Evolutionary conservation across 2,329 filamentous ascomycete species (phyloP).

Genomic region (Epichloe elymi): DNA sequence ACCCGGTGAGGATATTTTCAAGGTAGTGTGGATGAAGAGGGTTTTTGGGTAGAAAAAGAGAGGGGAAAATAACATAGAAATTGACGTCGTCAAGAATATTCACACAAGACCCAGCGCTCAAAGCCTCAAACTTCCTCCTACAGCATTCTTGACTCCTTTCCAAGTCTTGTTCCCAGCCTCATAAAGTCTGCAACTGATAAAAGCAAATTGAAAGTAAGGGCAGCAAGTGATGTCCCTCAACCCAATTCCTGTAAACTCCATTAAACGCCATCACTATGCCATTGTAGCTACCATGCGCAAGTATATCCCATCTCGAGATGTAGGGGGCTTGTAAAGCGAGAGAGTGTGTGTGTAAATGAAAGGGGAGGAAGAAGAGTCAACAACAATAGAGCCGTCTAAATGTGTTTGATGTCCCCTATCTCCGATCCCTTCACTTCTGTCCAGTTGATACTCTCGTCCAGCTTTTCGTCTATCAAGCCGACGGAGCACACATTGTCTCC

Average conservation of each 20-base stretch:
- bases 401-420: conserved; percentile 75
- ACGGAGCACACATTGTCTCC: conserved; percentile 91
- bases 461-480: conserved; percentile 75
- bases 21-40: conserved; percentile 48
- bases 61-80: not conserved
- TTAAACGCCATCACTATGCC: conserved; percentile 9
- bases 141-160: not conserved
- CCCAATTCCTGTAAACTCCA: not conserved
- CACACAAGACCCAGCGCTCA: too few relatives aligned
- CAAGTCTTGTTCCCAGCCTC: not conserved
- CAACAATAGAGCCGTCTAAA: conserved; percentile 16
- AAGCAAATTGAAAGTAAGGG: not conserved
- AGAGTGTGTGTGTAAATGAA: not conserved
- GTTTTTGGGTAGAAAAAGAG: conserved; percentile 38
- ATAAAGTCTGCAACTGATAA: not conserved
- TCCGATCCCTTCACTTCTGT: conserved; percentile 71
- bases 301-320: not conserved
- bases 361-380: not conserved
- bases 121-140: too few relatives aligned
- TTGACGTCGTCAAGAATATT: not conserved
- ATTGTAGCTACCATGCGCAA: not conserved
- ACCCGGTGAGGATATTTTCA: conserved; percentile 57
- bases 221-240: not conserved
- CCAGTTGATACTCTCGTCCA: conserved; percentile 91
- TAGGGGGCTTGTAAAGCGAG: not conserved